phyloP scores from a whole-genome alignment of 2,329 filamentous ascomycete species.

The Alternaria gansuensis region DNA sequence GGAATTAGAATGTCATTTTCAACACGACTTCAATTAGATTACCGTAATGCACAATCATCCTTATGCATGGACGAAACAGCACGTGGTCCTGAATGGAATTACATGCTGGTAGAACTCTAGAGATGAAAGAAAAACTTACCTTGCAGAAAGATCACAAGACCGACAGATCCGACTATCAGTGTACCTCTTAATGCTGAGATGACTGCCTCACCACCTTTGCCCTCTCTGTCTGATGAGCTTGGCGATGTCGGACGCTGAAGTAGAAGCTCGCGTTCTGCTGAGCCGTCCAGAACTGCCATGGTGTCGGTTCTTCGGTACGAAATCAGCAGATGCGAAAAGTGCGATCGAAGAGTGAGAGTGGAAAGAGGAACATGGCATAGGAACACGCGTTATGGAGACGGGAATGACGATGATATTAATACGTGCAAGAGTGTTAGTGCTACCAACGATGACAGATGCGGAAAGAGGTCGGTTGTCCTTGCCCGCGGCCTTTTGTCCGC shows the following conservation, averaged over 20 bases:
- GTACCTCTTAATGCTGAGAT: conserved; percentile 43
- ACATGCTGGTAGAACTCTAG: background rate
- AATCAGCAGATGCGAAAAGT: background rate
- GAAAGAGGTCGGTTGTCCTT: conserved; percentile 17
- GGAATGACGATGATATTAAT: conserved; percentile 23
- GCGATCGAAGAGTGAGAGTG: background rate
- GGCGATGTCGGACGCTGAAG: conserved; percentile 36
- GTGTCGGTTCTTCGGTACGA: background rate
- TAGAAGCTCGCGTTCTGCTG: conserved; percentile 42
- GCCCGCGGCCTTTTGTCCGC: conserved; percentile 29
- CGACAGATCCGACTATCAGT: conserved; percentile 63
- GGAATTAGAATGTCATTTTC: background rate
- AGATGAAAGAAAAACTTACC: conserved; percentile 49
- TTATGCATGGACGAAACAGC: background rate
- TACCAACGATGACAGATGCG: conserved; percentile 35
- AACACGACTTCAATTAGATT: background rate
- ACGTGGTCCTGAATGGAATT: background rate
- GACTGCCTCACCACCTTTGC: conserved; percentile 29
- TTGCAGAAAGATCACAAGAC: conserved; percentile 68
- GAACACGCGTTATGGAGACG: conserved; percentile 9
- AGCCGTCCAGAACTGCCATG: conserved; percentile 27
- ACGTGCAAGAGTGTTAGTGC: conserved; percentile 20
- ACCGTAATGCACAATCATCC: background rate
- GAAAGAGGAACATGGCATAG: conserved; percentile 5
- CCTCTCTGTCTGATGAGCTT: conserved; percentile 30